These are phyloP conservation scores for Spergularia marina DNA, from an alignment of 148 eudicot species.

Conservation along the genomic window DNA sequence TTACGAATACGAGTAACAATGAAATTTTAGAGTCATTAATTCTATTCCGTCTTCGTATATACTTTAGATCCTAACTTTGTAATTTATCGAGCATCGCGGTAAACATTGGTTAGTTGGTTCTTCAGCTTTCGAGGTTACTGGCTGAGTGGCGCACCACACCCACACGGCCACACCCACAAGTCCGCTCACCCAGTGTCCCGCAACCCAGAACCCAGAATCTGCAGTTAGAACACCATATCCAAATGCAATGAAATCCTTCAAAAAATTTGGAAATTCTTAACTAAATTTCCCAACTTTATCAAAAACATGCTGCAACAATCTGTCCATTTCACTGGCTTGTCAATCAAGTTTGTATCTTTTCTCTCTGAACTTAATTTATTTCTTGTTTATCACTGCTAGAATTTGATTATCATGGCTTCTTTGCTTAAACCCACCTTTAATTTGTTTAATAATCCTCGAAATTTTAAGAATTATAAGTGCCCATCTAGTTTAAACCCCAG, in stretches of 20 bases:
- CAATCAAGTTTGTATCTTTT: conserved; percentile 23
- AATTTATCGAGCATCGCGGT: too few species aligned
- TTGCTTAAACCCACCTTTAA: conserved; percentile 36
- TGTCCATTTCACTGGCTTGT: neutral
- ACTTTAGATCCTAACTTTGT: too few species aligned
- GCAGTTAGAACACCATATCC: neutral
- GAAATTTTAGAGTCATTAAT: too few species aligned
- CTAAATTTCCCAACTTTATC: neutral
- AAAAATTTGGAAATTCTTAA: conserved; percentile 1
- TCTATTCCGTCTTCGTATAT: too few species aligned
- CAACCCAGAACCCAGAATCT: neutral
- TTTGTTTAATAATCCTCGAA: conserved; percentile 25
- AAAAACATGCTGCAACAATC: conserved; percentile 4
- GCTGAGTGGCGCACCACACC: too few species aligned
- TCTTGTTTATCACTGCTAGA: conserved; percentile 1
- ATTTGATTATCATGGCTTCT: conserved; percentile 36
- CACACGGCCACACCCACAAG: too few species aligned
- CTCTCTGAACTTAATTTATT: conserved; percentile 15
- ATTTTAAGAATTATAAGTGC: conserved; percentile 22
- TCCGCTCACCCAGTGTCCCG: too few species aligned
- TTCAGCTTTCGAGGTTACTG: too few species aligned
- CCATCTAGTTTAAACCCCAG: conserved; percentile 24
- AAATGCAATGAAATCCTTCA: neutral
- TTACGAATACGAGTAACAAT: too few species aligned
- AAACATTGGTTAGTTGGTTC: too few species aligned